Base-by-base conservation (phyloP, 352 stramenopile species). In the Pythium phragmitis region DNA sequence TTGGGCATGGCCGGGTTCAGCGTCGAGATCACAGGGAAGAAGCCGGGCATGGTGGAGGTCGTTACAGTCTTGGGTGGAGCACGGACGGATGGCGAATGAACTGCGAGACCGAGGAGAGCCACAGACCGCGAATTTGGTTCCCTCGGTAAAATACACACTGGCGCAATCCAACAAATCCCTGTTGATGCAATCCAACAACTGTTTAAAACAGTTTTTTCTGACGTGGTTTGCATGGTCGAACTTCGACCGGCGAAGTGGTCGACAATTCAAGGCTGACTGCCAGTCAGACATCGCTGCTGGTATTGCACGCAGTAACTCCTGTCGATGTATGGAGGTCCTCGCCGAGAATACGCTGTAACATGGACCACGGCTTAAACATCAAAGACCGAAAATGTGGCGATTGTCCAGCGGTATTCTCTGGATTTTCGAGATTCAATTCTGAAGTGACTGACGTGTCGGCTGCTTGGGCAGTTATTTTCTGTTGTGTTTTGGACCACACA, bases 21-120 rank as follows among this genome's bases (percentile, higher is more conserved):
- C 41, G 78, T 66, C 59, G 80, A 86, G 77, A 92, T 89, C 37
- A 86, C 69, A 52, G 83, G 83, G 72, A 92, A 92, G 74, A 92
- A 92, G 19, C 75, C 73, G 73, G 76, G 87, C 82, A 91, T 91
- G 39, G 3, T 78, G 53, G 51, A 54, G 37, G 39, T 57, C 34
- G 39, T 41, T 57, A 42, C 28, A 59, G 55, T 60, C 61, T 63
- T 67, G 63, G 48, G 71, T 68, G 74, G 69, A 75, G 69, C 69
- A 85, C 63, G 72, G 78, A 73, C 77, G 74, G 80, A 87, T 84
- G 76, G 78, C 68, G 79, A 88, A 87, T 90, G 81, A 79, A 43
- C 34, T 55, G 33, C 46, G 21, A 23, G 17, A 34, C 19, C 11
- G n/a, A 37, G n/a, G 36, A 67, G 68, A 71, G 33, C 60, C 42